phyloP scores from a whole-genome alignment of 2,329 filamentous ascomycete species.

The Sporothrix schenckii region DNA sequence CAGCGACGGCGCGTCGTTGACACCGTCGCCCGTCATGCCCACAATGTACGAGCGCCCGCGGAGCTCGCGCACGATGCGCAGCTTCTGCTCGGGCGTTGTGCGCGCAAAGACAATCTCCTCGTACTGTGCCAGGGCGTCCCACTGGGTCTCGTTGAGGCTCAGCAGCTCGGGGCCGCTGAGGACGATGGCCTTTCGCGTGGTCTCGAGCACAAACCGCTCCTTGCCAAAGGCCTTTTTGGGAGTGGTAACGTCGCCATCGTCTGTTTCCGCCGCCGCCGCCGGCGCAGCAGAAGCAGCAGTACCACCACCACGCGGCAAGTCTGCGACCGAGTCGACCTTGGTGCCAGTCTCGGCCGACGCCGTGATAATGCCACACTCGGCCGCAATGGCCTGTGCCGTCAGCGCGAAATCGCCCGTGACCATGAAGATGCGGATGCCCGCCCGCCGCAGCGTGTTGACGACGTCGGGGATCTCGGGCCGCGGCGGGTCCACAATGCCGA shows the following conservation, averaged over 20 bases:
- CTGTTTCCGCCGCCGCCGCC: conserved; percentile 34
- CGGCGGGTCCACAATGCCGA: conserved; percentile 78
- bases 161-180: conserved; percentile 68
- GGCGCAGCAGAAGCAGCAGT: background rate
- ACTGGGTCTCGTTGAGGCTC: conserved; percentile 67
- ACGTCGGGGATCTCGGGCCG: conserved; percentile 71
- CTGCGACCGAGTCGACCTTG: conserved; percentile 58
- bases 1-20: conserved; percentile 82
- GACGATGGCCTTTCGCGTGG: conserved; percentile 56
- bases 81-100: conserved; percentile 77
- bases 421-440: conserved; percentile 78
- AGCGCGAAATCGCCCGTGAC: conserved; percentile 78
- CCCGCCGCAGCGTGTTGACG: conserved; percentile 66
- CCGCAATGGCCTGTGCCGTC: conserved; percentile 72
- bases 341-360: conserved; percentile 46
- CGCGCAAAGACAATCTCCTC: conserved; percentile 75
- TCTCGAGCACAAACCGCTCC: conserved; percentile 17
- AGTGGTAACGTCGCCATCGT: conserved; percentile 37
- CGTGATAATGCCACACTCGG: conserved; percentile 69
- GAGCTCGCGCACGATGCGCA: conserved; percentile 76
- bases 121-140: conserved; percentile 66
- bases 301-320: conserved; percentile 41
- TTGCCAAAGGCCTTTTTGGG: conserved; percentile 30
- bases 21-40: conserved; percentile 84
- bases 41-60: conserved; percentile 67